Percentiles rank a stretch among this genome's conserved stretches.
Evolutionary conservation across 2,329 filamentous ascomycete species (phyloP).

Genomic region (Allantophomopsis cytisporea): DNA sequence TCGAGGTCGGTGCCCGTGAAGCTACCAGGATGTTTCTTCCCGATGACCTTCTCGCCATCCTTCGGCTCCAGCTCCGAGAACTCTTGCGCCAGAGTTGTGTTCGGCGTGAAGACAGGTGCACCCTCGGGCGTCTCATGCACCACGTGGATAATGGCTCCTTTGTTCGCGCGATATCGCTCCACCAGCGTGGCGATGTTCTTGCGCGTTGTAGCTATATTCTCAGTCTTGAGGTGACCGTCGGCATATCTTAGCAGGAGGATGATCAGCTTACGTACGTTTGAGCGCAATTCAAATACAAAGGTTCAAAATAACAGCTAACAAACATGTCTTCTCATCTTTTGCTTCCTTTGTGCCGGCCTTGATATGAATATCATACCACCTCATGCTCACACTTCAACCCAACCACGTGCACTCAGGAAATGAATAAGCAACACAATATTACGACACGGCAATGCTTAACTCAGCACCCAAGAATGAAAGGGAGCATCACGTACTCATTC

Average conservation of each 20-base stretch:
- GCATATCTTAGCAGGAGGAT: slow-evolving; percentile 18
- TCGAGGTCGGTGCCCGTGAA: slow-evolving; percentile 49
- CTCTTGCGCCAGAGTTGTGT: slow-evolving; percentile 42
- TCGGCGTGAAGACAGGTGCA: slow-evolving; percentile 52
- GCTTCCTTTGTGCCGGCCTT: too few species aligned
- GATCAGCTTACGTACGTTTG: too few species aligned
- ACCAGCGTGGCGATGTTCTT: slow-evolving; percentile 42
- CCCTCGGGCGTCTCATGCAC: slow-evolving; percentile 42
- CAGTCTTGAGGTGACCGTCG: slow-evolving; percentile 37
- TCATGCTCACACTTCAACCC: too few species aligned
- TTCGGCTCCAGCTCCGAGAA: slow-evolving; percentile 43
- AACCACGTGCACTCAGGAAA: too few species aligned
- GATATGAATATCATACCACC: too few species aligned
- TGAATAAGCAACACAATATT: too few species aligned
- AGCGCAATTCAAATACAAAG: too few species aligned
- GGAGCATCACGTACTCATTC: slow-evolving; percentile 39
- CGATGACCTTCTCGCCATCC: slow-evolving; percentile 38
- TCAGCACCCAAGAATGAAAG: too few species aligned
- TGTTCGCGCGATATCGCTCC: slow-evolving; percentile 40
- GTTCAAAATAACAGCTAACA: too few species aligned
- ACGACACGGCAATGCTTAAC: too few species aligned
- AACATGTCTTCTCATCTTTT: too few species aligned
- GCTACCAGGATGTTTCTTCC: slow-evolving; percentile 41
- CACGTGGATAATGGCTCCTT: slow-evolving; percentile 40
- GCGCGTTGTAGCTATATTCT: slow-evolving; percentile 36